Percentiles rank a stretch among this genome's conserved stretches.
Evolutionary conservation across 148 eudicot genomes (phyloP).

Genomic region (Cornus controversa): DNA sequence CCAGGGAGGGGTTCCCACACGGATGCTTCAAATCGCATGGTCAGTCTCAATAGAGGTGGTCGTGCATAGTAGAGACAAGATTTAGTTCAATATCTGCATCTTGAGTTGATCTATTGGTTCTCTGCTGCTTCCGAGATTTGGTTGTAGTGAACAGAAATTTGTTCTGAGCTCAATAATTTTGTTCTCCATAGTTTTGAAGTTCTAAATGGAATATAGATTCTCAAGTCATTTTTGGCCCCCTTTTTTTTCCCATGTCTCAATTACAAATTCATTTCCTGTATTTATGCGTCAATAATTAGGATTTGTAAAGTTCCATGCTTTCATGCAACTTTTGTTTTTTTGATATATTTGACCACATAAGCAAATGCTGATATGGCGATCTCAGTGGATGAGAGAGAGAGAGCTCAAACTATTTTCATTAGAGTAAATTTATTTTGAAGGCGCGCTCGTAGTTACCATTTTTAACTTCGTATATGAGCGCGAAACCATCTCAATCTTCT

Average conservation of each 20-base stretch:
- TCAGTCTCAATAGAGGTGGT: conserved; percentile 57
- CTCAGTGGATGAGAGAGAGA: too few relatives aligned
- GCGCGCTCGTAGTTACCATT: too few relatives aligned
- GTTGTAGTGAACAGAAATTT: neutral
- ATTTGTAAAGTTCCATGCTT: too few relatives aligned
- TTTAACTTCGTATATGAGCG: too few relatives aligned
- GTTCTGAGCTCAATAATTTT: neutral
- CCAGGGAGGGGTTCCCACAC: conserved; percentile 47
- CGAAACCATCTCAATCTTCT: too few relatives aligned
- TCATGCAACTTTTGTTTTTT: too few relatives aligned
- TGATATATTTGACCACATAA: too few relatives aligned
- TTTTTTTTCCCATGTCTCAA: neutral
- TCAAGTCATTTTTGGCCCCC: neutral
- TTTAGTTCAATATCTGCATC: neutral
- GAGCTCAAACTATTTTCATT: too few relatives aligned
- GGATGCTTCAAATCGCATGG: conserved; percentile 71
- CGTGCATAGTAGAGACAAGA: conserved; percentile 24
- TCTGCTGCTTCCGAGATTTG: neutral
- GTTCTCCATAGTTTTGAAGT: neutral
- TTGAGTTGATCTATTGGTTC: neutral
- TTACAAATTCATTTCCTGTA: neutral
- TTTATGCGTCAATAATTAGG: neutral
- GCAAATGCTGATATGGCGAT: too few relatives aligned
- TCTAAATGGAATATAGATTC: neutral
- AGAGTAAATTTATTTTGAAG: too few relatives aligned